phyloP scores from a whole-genome alignment of 2,329 filamentous ascomycete genomes.

The Drechslera avenae region DNA sequence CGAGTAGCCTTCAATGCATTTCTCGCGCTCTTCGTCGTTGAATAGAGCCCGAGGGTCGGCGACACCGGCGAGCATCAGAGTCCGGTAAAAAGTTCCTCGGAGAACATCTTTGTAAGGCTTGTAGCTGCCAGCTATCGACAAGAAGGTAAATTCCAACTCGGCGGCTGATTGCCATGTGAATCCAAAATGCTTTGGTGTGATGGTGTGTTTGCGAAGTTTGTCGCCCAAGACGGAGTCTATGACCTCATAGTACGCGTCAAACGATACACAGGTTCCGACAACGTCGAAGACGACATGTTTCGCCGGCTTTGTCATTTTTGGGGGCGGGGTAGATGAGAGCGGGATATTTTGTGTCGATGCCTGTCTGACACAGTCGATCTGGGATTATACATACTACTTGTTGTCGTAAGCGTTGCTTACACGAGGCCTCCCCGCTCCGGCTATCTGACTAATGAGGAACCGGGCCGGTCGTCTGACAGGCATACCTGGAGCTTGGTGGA shows the following conservation, averaged over 20 bases:
- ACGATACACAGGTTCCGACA: conserved; percentile 19
- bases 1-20: conserved; percentile 16
- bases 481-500: too few relatives aligned
- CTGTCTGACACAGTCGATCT: too few relatives aligned
- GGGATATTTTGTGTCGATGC: neutral
- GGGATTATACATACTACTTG: too few relatives aligned
- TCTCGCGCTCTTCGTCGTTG: conserved; percentile 13
- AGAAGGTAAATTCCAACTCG: conserved; percentile 23
- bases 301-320: conserved; percentile 3
- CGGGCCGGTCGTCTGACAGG: conserved; percentile 3
- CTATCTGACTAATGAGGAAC: neutral
- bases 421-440: neutral
- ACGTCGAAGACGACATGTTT: conserved; percentile 20
- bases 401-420: neutral
- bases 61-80: conserved; percentile 12
- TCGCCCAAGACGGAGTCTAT: conserved; percentile 13
- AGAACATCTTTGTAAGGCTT: conserved; percentile 16
- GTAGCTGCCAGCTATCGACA: conserved; percentile 15
- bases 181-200: conserved; percentile 16
- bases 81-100: conserved; percentile 17
- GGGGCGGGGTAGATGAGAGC: neutral
- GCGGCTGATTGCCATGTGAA: conserved; percentile 20
- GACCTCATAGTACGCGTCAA: conserved; percentile 17
- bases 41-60: conserved; percentile 6
- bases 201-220: conserved; percentile 10